A percentile compares a stretch with the other conserved stretches of the same genome.
Conservation (phyloP, 495 filamentous ascomycete genomes). For the Sphaerosporella brunnea region DNA sequence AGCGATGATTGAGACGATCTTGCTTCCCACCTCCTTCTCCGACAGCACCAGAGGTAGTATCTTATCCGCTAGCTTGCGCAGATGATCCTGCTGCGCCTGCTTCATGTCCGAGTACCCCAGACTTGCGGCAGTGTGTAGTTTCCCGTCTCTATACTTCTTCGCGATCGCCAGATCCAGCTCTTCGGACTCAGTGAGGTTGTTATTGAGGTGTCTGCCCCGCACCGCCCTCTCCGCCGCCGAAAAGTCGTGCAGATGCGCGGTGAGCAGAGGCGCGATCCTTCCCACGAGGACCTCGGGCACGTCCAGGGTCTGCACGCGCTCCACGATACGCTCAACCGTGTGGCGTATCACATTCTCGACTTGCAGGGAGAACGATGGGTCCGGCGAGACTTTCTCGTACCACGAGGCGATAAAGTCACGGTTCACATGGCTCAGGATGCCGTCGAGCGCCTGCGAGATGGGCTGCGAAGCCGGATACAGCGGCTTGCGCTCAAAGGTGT, state of each 20-base stretch:
- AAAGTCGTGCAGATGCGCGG: conserved; percentile 78
- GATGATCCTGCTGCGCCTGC: conserved; percentile 65
- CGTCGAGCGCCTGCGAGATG: conserved; percentile 66
- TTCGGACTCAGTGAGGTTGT: conserved; percentile 85
- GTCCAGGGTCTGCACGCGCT: conserved; percentile 54
- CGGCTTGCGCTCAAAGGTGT: conserved; percentile 34
- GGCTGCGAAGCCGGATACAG: conserved; percentile 63
- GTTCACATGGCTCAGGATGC: conserved; percentile 55
- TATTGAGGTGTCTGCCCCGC: conserved; percentile 67
- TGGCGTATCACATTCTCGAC: conserved; percentile 62
- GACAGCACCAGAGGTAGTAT: conserved; percentile 66
- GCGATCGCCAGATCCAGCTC: conserved; percentile 90
- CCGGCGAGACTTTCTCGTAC: conserved; percentile 73
- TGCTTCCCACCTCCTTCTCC: conserved; percentile 51
- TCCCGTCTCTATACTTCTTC: conserved; percentile 74
- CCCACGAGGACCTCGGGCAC: conserved; percentile 63
- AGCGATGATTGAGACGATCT: conserved; percentile 59
- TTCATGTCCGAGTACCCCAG: conserved; percentile 66
- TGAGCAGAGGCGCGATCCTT: conserved; percentile 71
- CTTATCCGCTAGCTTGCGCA: conserved; percentile 49
- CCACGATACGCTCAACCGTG: conserved; percentile 51
- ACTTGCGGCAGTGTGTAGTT: conserved; percentile 75
- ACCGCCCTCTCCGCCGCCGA: conserved; percentile 77
- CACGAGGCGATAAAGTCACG: conserved; percentile 77
- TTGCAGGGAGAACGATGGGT: conserved; percentile 62